These are phyloP conservation scores for Lactifluus volemus DNA, from an alignment of 768 basidiomycete genomes.

Conservation along the genomic window DNA sequence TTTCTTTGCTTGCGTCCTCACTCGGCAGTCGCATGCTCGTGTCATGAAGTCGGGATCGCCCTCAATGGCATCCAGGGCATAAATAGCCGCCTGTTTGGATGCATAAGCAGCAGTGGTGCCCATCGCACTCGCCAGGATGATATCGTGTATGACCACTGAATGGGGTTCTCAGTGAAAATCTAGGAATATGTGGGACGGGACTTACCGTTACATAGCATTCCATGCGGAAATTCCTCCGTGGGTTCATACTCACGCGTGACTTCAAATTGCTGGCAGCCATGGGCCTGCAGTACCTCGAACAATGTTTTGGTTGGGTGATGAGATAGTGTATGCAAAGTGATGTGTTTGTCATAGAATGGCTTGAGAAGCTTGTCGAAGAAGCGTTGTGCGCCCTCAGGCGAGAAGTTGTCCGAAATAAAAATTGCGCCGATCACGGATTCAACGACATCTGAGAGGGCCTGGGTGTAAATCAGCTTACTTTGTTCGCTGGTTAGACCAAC, in stretches of 20 bases:
- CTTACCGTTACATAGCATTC: slow-evolving; percentile 45
- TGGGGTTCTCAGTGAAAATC: slow-evolving; percentile 3
- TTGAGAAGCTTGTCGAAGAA: slow-evolving; percentile 61
- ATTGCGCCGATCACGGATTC: slow-evolving; percentile 76
- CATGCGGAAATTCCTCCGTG: slow-evolving; percentile 35
- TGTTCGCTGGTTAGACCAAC: background rate
- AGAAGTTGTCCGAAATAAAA: slow-evolving; percentile 68
- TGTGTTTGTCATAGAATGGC: slow-evolving; percentile 73
- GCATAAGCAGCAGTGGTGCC: slow-evolving; percentile 46
- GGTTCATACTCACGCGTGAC: slow-evolving; percentile 27
- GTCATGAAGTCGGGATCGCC: slow-evolving; percentile 54
- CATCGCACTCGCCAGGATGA: slow-evolving; percentile 49
- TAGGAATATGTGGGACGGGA: background rate
- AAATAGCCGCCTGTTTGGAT: slow-evolving; percentile 49
- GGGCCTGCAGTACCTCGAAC: slow-evolving; percentile 62
- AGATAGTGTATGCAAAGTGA: slow-evolving; percentile 62
- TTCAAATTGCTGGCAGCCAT: slow-evolving; percentile 60
- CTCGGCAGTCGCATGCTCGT: slow-evolving; percentile 60
- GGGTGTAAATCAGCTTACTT: slow-evolving; percentile 1
- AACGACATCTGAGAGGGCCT: slow-evolving; percentile 73
- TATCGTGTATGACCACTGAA: slow-evolving; percentile 60
- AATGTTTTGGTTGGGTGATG: slow-evolving; percentile 72
- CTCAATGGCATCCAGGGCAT: slow-evolving; percentile 63
- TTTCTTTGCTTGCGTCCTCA: slow-evolving; percentile 27
- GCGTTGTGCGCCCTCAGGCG: slow-evolving; percentile 47